A percentile compares a stretch with the other conserved stretches of the same genome.
phyloP scores from a whole-genome alignment of 257 asterid genomes.

The Solanum peruvianum region DNA sequence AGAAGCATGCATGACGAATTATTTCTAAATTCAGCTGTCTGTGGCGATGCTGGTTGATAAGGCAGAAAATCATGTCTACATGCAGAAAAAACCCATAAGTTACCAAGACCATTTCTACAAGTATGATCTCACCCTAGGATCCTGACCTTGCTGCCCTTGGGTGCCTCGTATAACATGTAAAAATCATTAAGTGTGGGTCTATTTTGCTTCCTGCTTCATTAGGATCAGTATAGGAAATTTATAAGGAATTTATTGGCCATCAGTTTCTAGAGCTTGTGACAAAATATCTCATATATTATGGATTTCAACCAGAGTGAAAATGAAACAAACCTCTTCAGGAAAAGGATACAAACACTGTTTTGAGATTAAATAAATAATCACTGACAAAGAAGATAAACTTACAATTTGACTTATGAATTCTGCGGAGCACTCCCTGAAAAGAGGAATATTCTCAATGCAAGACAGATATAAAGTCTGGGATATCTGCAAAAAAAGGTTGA shows the following conservation, averaged over 20 bases:
- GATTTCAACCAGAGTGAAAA: neutral
- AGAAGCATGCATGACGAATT: neutral
- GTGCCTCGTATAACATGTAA: neutral
- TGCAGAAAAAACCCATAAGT: neutral
- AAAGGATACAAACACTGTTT: neutral
- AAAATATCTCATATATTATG: neutral
- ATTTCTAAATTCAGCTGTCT: neutral
- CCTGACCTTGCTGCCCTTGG: neutral
- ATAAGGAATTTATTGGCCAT: neutral
- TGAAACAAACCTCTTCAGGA: neutral
- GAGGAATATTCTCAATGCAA: conserved; percentile 50
- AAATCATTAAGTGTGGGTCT: neutral
- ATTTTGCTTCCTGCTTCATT: neutral
- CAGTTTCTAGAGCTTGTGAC: neutral
- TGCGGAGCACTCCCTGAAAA: conserved; percentile 69
- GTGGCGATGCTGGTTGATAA: neutral
- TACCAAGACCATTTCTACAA: neutral
- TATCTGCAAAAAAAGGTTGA: conserved; percentile 44
- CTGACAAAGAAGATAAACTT: conserved; percentile 19
- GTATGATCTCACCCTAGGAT: neutral
- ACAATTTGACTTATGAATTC: conserved; percentile 88
- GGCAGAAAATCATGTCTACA: neutral
- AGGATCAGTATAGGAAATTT: neutral
- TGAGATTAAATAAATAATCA: neutral
- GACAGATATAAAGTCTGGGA: conserved; percentile 63